These are phyloP conservation scores for Podospora comata DNA, from an alignment of 495 filamentous ascomycete genomes.

Conservation along the genomic window DNA sequence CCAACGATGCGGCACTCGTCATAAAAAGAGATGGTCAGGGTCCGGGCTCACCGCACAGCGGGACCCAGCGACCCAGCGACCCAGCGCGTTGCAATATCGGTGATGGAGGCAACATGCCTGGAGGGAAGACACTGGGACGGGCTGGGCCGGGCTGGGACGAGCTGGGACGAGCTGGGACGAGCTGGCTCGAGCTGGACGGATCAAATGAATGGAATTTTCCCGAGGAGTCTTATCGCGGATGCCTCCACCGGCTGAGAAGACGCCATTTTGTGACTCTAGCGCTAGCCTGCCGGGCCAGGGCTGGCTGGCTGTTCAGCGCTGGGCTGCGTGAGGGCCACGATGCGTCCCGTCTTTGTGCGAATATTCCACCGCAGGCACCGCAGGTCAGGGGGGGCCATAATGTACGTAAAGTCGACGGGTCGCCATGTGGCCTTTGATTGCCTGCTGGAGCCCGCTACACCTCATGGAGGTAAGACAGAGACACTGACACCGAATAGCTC, in stretches of 20 bases:
- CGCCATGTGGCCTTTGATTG: not conserved
- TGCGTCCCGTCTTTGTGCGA: not conserved
- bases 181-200: not conserved
- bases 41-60: not conserved
- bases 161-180: not conserved
- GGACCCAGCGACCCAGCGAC: not conserved
- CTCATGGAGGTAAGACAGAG: not conserved
- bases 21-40: not conserved
- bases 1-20: not conserved
- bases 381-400: too few species aligned
- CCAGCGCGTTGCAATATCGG: not conserved
- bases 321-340: slow-evolving; percentile 1
- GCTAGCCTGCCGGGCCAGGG: slow-evolving; percentile 5
- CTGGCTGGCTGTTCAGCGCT: not conserved
- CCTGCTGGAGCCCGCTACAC: not conserved
- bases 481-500: not conserved
- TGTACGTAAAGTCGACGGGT: not conserved
- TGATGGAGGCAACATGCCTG: not conserved
- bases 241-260: slow-evolving; percentile 8
- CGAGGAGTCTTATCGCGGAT: not conserved
- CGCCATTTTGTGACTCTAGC: not conserved
- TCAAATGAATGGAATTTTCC: not conserved
- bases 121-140: not conserved
- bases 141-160: not conserved
- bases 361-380: too few species aligned